Evolutionary conservation across 257 asterid genomes (phyloP).

Genomic region (Coffea canephora): DNA sequence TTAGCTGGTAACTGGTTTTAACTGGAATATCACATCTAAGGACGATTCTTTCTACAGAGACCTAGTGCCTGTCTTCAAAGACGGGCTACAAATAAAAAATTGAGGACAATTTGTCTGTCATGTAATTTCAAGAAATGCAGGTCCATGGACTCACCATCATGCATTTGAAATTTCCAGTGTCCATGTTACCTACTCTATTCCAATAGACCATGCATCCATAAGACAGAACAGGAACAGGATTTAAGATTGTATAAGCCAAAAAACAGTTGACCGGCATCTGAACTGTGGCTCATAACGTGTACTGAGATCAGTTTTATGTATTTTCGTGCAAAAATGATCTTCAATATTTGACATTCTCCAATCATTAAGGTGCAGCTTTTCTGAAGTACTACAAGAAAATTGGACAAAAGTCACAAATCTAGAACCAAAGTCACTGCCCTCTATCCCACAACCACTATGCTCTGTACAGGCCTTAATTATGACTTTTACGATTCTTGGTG

Average conservation of each 20-base stretch:
- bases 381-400: no score
- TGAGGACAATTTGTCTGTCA: conserved; percentile 9
- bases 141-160: background rate
- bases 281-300: no score
- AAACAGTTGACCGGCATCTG: background rate
- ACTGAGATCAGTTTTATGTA: background rate
- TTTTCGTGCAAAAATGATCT: no score
- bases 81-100: conserved; percentile 45
- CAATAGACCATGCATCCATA: background rate
- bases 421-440: no score
- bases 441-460: no score
- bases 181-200: background rate
- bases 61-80: conserved; percentile 52
- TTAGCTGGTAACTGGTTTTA: conserved; percentile 38
- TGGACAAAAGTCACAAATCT: no score
- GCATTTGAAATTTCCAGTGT: background rate
- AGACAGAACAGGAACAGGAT: background rate
- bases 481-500: no score
- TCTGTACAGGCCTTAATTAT: no score
- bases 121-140: background rate
- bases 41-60: conserved; percentile 43
- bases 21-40: conserved; percentile 44
- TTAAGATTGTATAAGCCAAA: background rate
- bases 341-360: no score
- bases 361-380: no score